Evolutionary conservation across 1,139 yeast species (phyloP), one percentile per base, ranked within the genome.

Genomic region (Sugiyamaella xylanicola): DNA sequence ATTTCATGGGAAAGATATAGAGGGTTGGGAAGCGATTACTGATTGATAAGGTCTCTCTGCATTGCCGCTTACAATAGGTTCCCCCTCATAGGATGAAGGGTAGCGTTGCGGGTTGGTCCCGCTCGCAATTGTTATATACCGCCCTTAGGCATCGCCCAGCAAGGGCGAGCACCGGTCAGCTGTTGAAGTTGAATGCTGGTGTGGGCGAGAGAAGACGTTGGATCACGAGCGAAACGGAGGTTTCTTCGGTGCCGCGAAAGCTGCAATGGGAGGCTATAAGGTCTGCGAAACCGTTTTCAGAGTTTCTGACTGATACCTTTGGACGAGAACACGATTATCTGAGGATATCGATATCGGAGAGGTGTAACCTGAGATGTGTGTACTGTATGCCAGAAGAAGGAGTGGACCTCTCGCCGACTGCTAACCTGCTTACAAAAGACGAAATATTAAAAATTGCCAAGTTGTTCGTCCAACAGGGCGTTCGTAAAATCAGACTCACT

Each of bases 361-460:
- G 81, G 20, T 79, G 83, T 56, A 79, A 79, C 58, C 64, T 79
- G 17, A 65, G 83, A 15, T 79, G 83, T 60, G 66, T 73, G n/a
- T 79, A 79, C 58, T 79, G 83, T 60, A 79, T 79, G 83, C 83
- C 83, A 0, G 81, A 77, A 54, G 80, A 79, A 52, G 83, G 83
- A 8, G 74, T 79, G 0, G 75, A 72, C 19, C 64, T 79, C 17
- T 73, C 79, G 17, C 80, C 81, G 4, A 62, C 68, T 3, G 72
- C 70, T 2, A 62, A 73, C 20, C 66, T 78, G 13, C 64, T 79
- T 44, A 69, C 76, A 2, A 71, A 76, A 0, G 72, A 69, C 42
- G 83, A 79, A 63, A 78, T 79, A 42, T 61, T 76, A 2, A 60
- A 68, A 29, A 58, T 79, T 9, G 79, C 81, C 1, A 52, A 62